Conservation (phyloP, 192 early-diverging fungal species). For the Linnemannia elongata region DNA sequence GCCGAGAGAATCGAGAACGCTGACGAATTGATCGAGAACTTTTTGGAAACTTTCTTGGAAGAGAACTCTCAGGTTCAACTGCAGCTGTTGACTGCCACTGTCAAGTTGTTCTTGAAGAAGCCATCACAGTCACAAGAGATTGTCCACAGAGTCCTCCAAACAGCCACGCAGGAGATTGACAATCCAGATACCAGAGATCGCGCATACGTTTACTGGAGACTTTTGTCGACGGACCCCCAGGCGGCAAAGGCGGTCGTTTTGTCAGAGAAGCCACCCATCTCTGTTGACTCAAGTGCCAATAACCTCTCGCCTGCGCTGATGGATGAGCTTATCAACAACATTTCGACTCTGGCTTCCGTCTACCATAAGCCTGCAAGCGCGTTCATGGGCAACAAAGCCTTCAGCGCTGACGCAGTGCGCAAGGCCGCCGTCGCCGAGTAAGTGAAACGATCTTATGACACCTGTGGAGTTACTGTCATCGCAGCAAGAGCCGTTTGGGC, state of each 20-base stretch:
- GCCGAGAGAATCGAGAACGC: conserved; percentile 91
- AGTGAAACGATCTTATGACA: not conserved
- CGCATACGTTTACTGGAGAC: conserved; percentile 97
- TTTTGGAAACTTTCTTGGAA: conserved; percentile 90
- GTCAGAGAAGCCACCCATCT: conserved; percentile 90
- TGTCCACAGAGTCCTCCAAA: conserved; percentile 90
- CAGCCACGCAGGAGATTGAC: conserved; percentile 89
- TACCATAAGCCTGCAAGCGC: conserved; percentile 91
- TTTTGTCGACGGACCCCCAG: conserved; percentile 93
- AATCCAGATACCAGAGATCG: conserved; percentile 97
- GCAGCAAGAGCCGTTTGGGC: conserved; percentile 11
- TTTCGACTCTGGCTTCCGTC: conserved; percentile 92
- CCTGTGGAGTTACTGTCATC: conserved; percentile 9
- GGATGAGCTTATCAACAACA: conserved; percentile 90
- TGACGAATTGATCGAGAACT: conserved; percentile 78
- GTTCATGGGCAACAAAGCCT: conserved; percentile 77
- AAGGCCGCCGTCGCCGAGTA: conserved; percentile 60
- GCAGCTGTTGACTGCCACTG: conserved; percentile 88
- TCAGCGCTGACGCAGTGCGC: conserved; percentile 70
- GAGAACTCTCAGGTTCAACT: conserved; percentile 92
- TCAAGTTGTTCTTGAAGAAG: conserved; percentile 96
- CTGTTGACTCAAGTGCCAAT: conserved; percentile 65
- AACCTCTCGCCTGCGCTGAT: conserved; percentile 80
- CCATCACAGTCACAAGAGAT: conserved; percentile 87
- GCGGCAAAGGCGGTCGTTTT: conserved; percentile 94